A percentile compares a stretch with the other conserved stretches of the same genome.
phyloP scores from a whole-genome alignment of 139 green algal species.

The Coelastrella sp. region DNA sequence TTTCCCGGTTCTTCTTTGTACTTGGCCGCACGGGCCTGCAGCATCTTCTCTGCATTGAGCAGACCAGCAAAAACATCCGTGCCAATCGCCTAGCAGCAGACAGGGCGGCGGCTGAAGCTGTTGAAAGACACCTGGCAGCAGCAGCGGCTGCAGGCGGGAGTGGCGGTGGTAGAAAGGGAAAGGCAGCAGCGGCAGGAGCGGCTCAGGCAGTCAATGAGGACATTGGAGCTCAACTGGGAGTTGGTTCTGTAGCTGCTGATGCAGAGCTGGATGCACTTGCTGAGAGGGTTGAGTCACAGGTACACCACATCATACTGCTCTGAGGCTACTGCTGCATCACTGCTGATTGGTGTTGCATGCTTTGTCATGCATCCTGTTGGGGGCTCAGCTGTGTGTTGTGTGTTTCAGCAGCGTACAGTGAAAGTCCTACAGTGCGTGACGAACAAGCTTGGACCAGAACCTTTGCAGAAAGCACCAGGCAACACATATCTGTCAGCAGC shows the following conservation, averaged over 20 bases:
- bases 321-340: too few relatives aligned
- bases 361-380: too few relatives aligned
- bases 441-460: too few relatives aligned
- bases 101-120: conserved; percentile 61
- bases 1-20: conserved; percentile 82
- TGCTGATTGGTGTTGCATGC: too few relatives aligned
- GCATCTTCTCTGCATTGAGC: conserved; percentile 84
- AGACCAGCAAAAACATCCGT: conserved; percentile 69
- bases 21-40: conserved; percentile 84
- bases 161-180: conserved; percentile 15
- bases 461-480: too few relatives aligned
- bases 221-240: conserved; percentile 76
- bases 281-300: conserved; percentile 67
- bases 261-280: conserved; percentile 81
- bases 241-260: conserved; percentile 74
- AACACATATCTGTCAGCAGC: too few relatives aligned
- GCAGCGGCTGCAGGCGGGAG: conserved; percentile 26
- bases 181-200: conserved; percentile 13
- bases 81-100: conserved; percentile 48
- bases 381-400: too few relatives aligned
- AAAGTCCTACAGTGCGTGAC: too few relatives aligned
- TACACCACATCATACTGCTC: too few relatives aligned
- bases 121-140: conserved; percentile 51
- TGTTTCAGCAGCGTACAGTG: too few relatives aligned
- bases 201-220: conserved; percentile 61